Evolutionary conservation across 352 stramenopile species (phyloP), one percentile per base, ranked within the genome.

Genomic region (Phytopythium delawarense): DNA sequence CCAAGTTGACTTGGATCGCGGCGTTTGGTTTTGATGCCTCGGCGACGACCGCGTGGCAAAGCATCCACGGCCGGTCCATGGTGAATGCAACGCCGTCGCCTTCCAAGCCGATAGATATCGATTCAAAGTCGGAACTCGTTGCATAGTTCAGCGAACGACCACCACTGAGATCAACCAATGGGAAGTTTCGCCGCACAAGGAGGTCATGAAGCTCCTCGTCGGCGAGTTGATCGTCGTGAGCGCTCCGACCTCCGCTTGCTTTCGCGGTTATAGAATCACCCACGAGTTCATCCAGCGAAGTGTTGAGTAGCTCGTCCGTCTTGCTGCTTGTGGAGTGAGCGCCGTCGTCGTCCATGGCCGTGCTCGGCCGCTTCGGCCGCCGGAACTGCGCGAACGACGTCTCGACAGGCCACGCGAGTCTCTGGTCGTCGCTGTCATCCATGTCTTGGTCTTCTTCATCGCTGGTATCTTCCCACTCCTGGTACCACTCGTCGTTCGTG

Each of bases 401-500:
- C 42, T 61, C 39, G 9, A 21, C 15, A 20, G 25, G 39, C 56
- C 25, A 42, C 11, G 39, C 18, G 5, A 11, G 40, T 34, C 25
- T 5, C 21, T 51, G 3, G 8, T 23, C n/a, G 30, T 23, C 32
- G 11, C 21, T 28, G 35, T 61, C 62, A 6, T 61, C 59, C 12
- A 65, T 64, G 67, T 59, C 56, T 23, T 63, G 59, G 46, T 74
- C 71, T 12, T 66, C 71, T 4, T 75, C 73, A 4, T 88, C 81
- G n/a, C 74, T 77, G 28, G 71, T 78, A 8, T 73, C 64, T 2
- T 83, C 66, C 79, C 79, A 83, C 9, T 78, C 72, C 37, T 88
- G 71, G 53, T 75, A 88, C 81, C 81, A 91, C 48, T 88, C 78
- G 63, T 89, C 82, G 44, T 79, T 76, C 28, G 74, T 82, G 18